These are phyloP conservation scores for Hygrophorus russula DNA, from an alignment of 768 basidiomycete species.

Conservation along the genomic window DNA sequence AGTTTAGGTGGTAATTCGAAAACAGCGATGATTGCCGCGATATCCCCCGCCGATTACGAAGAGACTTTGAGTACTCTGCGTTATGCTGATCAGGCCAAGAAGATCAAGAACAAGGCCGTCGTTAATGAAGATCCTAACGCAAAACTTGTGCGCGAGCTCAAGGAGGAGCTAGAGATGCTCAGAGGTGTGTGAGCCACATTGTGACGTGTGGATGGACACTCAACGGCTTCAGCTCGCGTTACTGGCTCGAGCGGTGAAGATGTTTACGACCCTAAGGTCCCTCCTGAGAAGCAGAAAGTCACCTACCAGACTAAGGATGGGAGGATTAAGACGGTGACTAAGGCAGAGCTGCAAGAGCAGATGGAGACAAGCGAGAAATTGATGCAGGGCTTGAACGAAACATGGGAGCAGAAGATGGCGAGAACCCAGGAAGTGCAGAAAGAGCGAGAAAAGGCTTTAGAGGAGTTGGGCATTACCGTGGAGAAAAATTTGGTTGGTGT, in stretches of 20 bases:
- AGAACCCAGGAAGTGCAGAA: slow-evolving; percentile 92
- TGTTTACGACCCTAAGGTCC: slow-evolving; percentile 77
- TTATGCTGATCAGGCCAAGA: slow-evolving; percentile 98
- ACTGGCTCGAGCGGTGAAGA: slow-evolving; percentile 59
- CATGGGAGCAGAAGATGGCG: slow-evolving; percentile 86
- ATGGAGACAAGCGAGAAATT: slow-evolving; percentile 89
- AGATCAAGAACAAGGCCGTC: slow-evolving; percentile 99
- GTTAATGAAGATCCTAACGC: slow-evolving; percentile 99
- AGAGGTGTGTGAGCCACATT: slow-evolving; percentile 39
- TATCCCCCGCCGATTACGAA: slow-evolving; percentile 97
- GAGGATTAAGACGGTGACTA: slow-evolving; percentile 88
- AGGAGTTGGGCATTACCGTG: slow-evolving; percentile 95
- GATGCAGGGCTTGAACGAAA: slow-evolving; percentile 76
- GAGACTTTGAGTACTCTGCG: slow-evolving; percentile 94
- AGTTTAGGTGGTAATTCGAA: slow-evolving; percentile 95
- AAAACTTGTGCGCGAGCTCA: slow-evolving; percentile 95
- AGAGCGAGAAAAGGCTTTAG: slow-evolving; percentile 93
- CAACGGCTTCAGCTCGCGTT: slow-evolving; percentile 52
- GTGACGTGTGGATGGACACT: slow-evolving; percentile 12
- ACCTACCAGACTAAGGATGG: slow-evolving; percentile 91
- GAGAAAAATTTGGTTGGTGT: slow-evolving; percentile 96
- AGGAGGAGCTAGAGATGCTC: slow-evolving; percentile 92
- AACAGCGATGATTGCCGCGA: slow-evolving; percentile 99
- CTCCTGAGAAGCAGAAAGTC: slow-evolving; percentile 91
- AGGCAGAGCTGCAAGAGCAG: slow-evolving; percentile 96